phyloP scores from a whole-genome alignment of 1,284 basidiomycete species.

The Austroboletus niveus region DNA sequence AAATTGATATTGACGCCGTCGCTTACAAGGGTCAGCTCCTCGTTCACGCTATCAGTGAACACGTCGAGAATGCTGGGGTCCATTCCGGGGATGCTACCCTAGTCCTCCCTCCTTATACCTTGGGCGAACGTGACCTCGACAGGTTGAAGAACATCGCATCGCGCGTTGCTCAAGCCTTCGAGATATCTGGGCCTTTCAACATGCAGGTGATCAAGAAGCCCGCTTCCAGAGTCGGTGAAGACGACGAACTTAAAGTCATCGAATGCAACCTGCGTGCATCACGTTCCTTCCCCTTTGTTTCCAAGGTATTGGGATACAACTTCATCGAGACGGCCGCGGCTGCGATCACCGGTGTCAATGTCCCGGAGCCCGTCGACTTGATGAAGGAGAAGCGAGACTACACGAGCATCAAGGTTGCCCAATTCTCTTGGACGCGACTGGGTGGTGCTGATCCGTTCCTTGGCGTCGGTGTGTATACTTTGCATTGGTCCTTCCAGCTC shows the following conservation, averaged over 20 bases:
- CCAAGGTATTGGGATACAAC: slow-evolving; percentile 95
- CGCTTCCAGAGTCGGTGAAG: slow-evolving; percentile 48
- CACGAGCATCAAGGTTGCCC: slow-evolving; percentile 95
- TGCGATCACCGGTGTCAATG: slow-evolving; percentile 87
- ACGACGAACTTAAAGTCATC: slow-evolving; percentile 90
- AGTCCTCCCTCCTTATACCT: slow-evolving; percentile 94
- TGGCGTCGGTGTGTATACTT: slow-evolving; percentile 72
- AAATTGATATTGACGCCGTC: slow-evolving; percentile 98
- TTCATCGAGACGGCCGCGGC: slow-evolving; percentile 95
- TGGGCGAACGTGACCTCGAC: slow-evolving; percentile 73
- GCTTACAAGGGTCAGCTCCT: slow-evolving; percentile 94
- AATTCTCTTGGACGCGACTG: slow-evolving; percentile 98
- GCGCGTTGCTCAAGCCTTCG: slow-evolving; percentile 92
- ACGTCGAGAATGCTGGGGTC: slow-evolving; percentile 98
- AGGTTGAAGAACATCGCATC: slow-evolving; percentile 92
- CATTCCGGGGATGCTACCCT: slow-evolving; percentile 99
- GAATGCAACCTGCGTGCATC: slow-evolving; percentile 99
- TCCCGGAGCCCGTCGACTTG: slow-evolving; percentile 91
- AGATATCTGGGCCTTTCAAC: slow-evolving; percentile 98
- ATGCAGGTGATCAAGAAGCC: slow-evolving; percentile 98
- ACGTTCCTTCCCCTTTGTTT: slow-evolving; percentile 98
- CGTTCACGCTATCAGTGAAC: slow-evolving; percentile 95
- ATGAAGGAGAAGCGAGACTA: slow-evolving; percentile 93
- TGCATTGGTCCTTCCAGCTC: fast-evolving
- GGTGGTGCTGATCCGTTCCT: slow-evolving; percentile 96